Evolutionary conservation across 495 filamentous ascomycete species (phyloP).

Genomic region (Aspergillus ellipticus): DNA sequence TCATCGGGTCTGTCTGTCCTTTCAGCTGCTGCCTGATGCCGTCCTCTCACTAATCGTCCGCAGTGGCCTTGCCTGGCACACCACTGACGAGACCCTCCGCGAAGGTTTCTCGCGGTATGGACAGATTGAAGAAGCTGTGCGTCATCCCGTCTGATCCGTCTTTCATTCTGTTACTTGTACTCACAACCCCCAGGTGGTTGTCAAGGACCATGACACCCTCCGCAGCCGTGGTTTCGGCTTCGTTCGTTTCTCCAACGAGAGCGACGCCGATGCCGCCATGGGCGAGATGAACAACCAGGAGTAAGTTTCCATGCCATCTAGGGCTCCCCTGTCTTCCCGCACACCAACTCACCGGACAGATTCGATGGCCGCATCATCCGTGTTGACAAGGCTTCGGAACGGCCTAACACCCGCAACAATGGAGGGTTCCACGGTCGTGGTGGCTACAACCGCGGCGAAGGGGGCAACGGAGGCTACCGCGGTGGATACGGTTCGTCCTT

Average conservation of each 20-base stretch:
- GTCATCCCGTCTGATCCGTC: not conserved
- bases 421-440: slow-evolving; percentile 48
- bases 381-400: slow-evolving; percentile 92
- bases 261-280: slow-evolving; percentile 83
- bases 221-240: slow-evolving; percentile 98
- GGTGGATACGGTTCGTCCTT: slow-evolving; percentile 24
- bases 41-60: not conserved
- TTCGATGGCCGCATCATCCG: slow-evolving; percentile 96
- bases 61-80: slow-evolving; percentile 98
- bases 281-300: slow-evolving; percentile 87
- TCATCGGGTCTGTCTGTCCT: slow-evolving; percentile 21
- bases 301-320: slow-evolving; percentile 49
- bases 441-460: slow-evolving; percentile 44
- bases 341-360: slow-evolving; percentile 41
- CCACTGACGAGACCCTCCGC: slow-evolving; percentile 76
- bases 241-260: slow-evolving; percentile 76
- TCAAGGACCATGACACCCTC: slow-evolving; percentile 94
- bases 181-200: slow-evolving; percentile 67
- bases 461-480: slow-evolving; percentile 30
- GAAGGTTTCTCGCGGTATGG: slow-evolving; percentile 89
- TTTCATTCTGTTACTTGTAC: slow-evolving; percentile 7
- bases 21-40: slow-evolving; percentile 1
- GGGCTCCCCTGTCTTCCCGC: not conserved
- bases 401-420: slow-evolving; percentile 39
- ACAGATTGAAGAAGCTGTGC: slow-evolving; percentile 83